Base-by-base conservation (phyloP, 2,329 filamentous ascomycete species). In the Lomentospora prolificans region DNA sequence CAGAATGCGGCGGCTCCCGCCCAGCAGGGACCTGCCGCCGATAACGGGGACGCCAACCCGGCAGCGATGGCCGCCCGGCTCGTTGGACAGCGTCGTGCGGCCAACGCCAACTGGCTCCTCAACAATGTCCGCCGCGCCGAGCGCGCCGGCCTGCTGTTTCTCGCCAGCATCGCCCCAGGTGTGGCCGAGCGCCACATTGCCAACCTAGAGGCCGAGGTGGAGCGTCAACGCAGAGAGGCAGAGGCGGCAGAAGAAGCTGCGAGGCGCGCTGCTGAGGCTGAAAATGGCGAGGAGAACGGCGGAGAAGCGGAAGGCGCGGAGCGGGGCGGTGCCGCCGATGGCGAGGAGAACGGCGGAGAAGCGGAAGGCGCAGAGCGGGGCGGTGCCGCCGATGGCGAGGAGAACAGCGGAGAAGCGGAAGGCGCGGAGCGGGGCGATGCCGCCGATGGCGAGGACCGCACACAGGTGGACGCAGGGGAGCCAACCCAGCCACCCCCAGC, bases 161-260 rank as follows among this genome's bases (percentile, higher is more conserved):
- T 86, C 22, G 83, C 83, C 19, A 86, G 83, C 64, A 76, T 86
- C 58, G 80, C 82, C 1, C 83, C 83, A 1, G 83, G 83, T 8
- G 76, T 86, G 24, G 82, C 82, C 1, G 83, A 86, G 67, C 72
- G 81, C 51, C 83, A 86, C 59, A 85, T 86, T 58, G 78, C 77
- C 24, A 74, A 79, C 48, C 65, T 82, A 2, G 79, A 82, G 61
- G 77, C 75, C 3, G 75, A 79, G 56, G 75, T 73, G 39, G 76
- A 76, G 60, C 64, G 69, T 41, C 67, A 73, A 58, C 69, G 74
- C 25, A 68, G 68, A 60, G 73, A 78, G 57, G 71, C 69, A 39
- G 70, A 69, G 3, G 67, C 65, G 0, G 69, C 69, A 10, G 69
- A 68, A 44, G 64, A 70, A 39, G 67, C 66, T 28, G 64, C 64